Evolutionary conservation across 305 asterid genomes (phyloP).

Genomic region (Withania somnifera): DNA sequence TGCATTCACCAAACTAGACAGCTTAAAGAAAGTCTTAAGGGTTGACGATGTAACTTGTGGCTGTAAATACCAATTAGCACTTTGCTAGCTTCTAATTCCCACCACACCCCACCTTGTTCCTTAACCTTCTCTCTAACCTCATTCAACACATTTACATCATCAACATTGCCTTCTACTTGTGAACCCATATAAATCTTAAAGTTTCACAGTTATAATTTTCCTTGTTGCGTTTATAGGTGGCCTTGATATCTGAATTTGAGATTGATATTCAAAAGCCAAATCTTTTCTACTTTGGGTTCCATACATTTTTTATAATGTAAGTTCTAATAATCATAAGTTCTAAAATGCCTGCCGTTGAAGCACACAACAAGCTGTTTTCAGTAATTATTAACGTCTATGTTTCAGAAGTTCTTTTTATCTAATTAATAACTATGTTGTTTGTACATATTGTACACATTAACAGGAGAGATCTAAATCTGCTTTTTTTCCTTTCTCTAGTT

Average conservation of each 20-base stretch:
- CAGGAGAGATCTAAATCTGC: too few relatives aligned
- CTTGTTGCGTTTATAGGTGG: slow-evolving; percentile 78
- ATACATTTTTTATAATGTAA: slow-evolving; percentile 34
- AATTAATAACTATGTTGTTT: too few relatives aligned
- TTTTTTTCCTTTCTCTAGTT: too few relatives aligned
- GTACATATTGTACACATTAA: too few relatives aligned
- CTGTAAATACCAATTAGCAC: slow-evolving; percentile 71
- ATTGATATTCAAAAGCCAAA: slow-evolving; percentile 34
- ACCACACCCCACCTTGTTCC: slow-evolving; percentile 83
- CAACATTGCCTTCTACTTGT: slow-evolving; percentile 90
- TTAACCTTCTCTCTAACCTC: slow-evolving; percentile 89
- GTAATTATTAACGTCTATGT: too few relatives aligned
- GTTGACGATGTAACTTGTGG: slow-evolving; percentile 26
- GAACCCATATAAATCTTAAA: slow-evolving; percentile 87
- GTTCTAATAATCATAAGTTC: too few relatives aligned
- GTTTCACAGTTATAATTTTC: slow-evolving; percentile 72
- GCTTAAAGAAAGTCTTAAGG: slow-evolving; percentile 51
- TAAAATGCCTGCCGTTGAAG: too few relatives aligned
- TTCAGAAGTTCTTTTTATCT: too few relatives aligned
- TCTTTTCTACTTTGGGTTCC: slow-evolving; percentile 36
- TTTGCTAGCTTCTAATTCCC: slow-evolving; percentile 78
- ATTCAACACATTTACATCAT: slow-evolving; percentile 84
- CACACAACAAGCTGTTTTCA: too few relatives aligned
- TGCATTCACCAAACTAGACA: slow-evolving; percentile 67
- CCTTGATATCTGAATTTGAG: slow-evolving; percentile 54